Evolutionary conservation across 441 rosid species (phyloP), one percentile per base, ranked within the genome.

Genomic region (Eruca vesicaria): DNA sequence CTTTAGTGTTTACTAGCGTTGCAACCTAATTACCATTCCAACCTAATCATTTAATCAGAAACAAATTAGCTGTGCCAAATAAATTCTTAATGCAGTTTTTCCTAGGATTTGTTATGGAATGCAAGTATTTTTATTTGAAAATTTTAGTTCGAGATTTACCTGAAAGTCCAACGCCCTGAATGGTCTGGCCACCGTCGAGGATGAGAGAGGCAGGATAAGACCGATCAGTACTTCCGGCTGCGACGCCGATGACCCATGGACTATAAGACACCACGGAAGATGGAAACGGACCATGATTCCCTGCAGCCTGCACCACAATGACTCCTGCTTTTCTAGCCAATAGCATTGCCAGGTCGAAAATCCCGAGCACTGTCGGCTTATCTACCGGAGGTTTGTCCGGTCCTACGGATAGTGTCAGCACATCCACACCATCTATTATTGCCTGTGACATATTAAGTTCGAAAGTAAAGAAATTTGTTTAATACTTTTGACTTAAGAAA

Each of bases 301-400:
- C 92, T 16, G 76, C 90, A 6, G 92, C 95, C 78, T 90, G 90
- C 26, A 82, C 92, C 73, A 88, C 95, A 16, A 88, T 82, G 7
- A 90, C 82, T 0, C 92, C 89, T 0, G 92, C 92, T 65, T 84
- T 82, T 76, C 89, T 76, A 43, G 92, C 90, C 26, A 56, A 80
- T 64, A 88, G 66, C 88, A 88, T 76, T 45, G 76, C 79, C 0
- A 85, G 35, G 63, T 90, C 90, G 9, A 88, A 90, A 21, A 84
- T 69, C 32, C 87, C 77, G 16, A 90, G 79, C 41, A 90, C 75
- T 4, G 89, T 86, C 15, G 79, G 84, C 2, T 71, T 79, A 60
- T 72, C 87, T 57, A 82, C 86, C 10, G 95, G 92, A 26, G 87
- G 86, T 21, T 81, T 74, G 63, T 83, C 82, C 56, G 56, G 56